Conservation (phyloP, 2,329 filamentous ascomycete species). For the Dactylonectria macrodidyma region DNA sequence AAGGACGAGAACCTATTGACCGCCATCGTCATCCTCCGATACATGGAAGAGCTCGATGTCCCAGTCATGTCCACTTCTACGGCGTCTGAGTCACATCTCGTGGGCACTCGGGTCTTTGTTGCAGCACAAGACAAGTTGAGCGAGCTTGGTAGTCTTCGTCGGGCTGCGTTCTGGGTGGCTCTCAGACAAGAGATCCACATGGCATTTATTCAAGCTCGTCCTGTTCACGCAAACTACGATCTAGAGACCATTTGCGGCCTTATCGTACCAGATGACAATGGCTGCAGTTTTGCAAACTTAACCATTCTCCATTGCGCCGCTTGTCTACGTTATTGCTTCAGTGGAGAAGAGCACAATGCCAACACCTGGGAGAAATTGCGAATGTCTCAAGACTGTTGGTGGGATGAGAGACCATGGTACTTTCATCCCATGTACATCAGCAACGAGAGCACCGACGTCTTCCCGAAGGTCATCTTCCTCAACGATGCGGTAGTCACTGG, state of each 20-base stretch:
- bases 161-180: conserved; percentile 49
- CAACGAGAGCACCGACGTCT: conserved; percentile 20
- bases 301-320: conserved; percentile 48
- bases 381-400: conserved; percentile 47
- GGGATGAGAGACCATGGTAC: conserved; percentile 48
- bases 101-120: conserved; percentile 49
- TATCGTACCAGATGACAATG: conserved; percentile 42
- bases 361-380: conserved; percentile 40
- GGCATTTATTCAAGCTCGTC: conserved; percentile 49
- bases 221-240: conserved; percentile 47
- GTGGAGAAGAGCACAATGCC: conserved; percentile 45
- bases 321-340: conserved; percentile 49
- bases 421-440: conserved; percentile 48
- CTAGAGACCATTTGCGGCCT: conserved; percentile 41
- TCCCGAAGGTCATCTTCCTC: conserved; percentile 46
- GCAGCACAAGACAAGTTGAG: conserved; percentile 47
- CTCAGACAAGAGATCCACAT: conserved; percentile 50
- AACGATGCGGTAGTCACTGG: conserved; percentile 50
- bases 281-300: conserved; percentile 47
- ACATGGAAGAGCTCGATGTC: conserved; percentile 48
- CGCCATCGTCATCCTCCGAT: conserved; percentile 50
- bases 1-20: conserved; percentile 50
- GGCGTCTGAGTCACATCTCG: conserved; percentile 45
- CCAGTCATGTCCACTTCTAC: conserved; percentile 35
- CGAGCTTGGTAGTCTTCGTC: conserved; percentile 47